phyloP scores from a whole-genome alignment of 2,329 filamentous ascomycete genomes.

The Colletotrichum sp. region DNA sequence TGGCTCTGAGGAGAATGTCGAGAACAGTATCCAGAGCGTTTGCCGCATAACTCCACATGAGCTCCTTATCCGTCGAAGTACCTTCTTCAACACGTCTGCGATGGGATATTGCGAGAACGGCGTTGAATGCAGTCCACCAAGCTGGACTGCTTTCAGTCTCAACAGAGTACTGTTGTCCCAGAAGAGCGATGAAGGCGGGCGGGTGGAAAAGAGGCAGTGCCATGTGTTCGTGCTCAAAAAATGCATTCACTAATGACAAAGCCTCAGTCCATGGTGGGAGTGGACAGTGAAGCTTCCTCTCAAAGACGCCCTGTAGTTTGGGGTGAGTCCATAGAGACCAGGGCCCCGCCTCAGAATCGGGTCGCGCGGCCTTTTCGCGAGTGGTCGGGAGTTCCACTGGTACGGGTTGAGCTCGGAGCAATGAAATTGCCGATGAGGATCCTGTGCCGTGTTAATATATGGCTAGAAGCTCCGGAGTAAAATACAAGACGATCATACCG shows the following conservation, averaged over 20 bases:
- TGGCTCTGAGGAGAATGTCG: neutral
- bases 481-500: neutral
- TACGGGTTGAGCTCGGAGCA: neutral
- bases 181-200: neutral
- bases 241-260: neutral
- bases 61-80: neutral
- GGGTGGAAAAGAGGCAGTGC: neutral
- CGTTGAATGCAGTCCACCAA: neutral
- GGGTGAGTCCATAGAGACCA: constrained; percentile 1
- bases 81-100: neutral
- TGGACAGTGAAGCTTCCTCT: neutral
- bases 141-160: neutral
- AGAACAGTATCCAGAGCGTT: neutral
- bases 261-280: neutral
- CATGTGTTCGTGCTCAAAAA: neutral
- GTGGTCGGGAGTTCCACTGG: neutral
- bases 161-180: neutral
- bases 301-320: neutral
- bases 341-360: neutral
- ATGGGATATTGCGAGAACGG: rapidly evolving
- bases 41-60: neutral
- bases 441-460: neutral
- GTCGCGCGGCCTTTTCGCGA: neutral
- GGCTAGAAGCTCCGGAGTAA: neutral
- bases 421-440: neutral